Evolutionary conservation across 2,329 filamentous ascomycete species (phyloP).

Genomic region (Cordyceps cicadae): DNA sequence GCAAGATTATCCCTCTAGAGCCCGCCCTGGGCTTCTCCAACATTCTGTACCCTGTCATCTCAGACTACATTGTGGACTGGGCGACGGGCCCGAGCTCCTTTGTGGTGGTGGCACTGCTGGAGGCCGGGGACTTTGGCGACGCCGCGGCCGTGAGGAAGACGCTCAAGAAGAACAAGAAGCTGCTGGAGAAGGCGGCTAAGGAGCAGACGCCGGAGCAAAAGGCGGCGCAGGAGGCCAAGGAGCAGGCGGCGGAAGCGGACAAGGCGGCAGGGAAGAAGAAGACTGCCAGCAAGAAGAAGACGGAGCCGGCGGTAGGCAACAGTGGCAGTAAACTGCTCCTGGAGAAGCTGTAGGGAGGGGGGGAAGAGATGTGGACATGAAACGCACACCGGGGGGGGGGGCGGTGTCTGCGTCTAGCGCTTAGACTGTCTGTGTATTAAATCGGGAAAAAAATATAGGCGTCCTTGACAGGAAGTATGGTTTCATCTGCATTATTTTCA

Average conservation of each 20-base stretch:
- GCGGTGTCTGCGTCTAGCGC: constrained; percentile 1
- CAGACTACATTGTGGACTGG: constrained; percentile 69
- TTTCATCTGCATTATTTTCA: background rate
- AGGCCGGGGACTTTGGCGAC: constrained; percentile 62
- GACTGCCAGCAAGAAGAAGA: constrained; percentile 30
- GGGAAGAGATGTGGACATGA: constrained; percentile 5
- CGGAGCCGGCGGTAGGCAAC: constrained; percentile 46
- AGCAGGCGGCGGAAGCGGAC: constrained; percentile 33
- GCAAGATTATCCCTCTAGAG: constrained; percentile 61
- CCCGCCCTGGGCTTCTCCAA: constrained; percentile 74
- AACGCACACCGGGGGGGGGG: background rate
- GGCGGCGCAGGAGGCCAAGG: constrained; percentile 41
- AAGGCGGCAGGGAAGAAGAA: constrained; percentile 32
- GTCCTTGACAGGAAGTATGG: constrained; percentile 4
- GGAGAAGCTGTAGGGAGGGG: constrained; percentile 39
- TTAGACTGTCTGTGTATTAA: constrained; percentile 5
- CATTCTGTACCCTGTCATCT: constrained; percentile 73
- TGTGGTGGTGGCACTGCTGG: constrained; percentile 72
- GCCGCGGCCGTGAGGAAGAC: constrained; percentile 59
- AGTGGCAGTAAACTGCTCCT: constrained; percentile 53
- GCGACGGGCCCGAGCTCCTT: constrained; percentile 81
- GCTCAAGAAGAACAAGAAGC: constrained; percentile 65
- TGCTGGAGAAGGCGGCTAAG: constrained; percentile 57
- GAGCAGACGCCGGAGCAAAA: constrained; percentile 49
- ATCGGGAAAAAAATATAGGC: background rate